Base-by-base conservation (phyloP, 2,329 filamentous ascomycete species). In the Colletotrichum gloeosporioides region DNA sequence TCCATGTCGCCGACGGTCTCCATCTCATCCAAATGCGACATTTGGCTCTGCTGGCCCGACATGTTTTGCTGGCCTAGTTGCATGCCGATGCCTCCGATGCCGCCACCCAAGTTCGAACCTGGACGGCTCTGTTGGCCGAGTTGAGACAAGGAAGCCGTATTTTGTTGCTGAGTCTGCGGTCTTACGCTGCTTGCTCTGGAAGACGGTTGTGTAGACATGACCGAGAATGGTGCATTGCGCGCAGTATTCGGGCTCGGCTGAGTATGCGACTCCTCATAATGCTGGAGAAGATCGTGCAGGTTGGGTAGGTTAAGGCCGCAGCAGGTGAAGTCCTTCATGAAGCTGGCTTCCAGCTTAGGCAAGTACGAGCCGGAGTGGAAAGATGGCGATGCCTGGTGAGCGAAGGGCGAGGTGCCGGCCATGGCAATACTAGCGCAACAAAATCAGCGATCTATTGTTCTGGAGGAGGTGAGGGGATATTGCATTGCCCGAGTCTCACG, bases 361-460 rank as follows among this genome's bases (percentile, higher is more conserved):
- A 98, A 91, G 83, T 99, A 99, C 31, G 97, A 99, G 8, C 96
- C 98, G 1, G 96, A 99, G 85, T 99, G 96, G 81, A 95, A 98
- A 2, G 96, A 98, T 1, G 97, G 95, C n/a, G 96, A 98, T 84
- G 96, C 94, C 59, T 72, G 69, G 81, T 96, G 92, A 74, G 90
- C 93, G 82, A 96, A 98, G 13, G 97, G 97, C n/a, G 97, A 99
- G 22, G 96, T 98, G 81, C 97, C 96, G 76, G 95, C 93, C 95
- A 98, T 98, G 84, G 98, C 93, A 82, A 98, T 96, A 85, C 96
- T 98, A 83, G 80, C 80, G 79, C 72, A 22, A 70, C 77, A 69
- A 57, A 67, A 18, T 65, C 34, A 61, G 73, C 59, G n/a, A 36
- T 34, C 12, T 66, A 32, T 73, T 31, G 29, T 49, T 61, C 55